A percentile compares a stretch with the other conserved stretches of the same genome.
Evolutionary conservation across 768 basidiomycete genomes (phyloP).

Genomic region (Plicaturopsis crispa): DNA sequence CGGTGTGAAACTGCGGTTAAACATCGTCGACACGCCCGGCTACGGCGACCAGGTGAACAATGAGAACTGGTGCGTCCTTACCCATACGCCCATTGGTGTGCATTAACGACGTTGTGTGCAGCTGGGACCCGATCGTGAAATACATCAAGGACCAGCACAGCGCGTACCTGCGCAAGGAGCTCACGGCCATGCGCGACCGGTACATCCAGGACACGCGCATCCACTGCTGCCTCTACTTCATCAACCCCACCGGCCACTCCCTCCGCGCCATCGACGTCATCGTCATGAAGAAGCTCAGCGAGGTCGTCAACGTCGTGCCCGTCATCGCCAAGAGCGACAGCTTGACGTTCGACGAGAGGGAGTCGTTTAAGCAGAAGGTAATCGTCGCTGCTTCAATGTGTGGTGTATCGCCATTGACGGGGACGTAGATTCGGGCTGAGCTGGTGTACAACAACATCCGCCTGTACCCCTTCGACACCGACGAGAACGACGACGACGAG

Average conservation of each 20-base stretch:
- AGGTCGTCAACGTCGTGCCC: conserved; percentile 99
- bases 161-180: conserved; percentile 96
- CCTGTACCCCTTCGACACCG: conserved; percentile 94
- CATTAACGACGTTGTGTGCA: conserved; percentile 26
- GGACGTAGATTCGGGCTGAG: conserved; percentile 83
- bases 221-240: conserved; percentile 97
- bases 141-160: conserved; percentile 99
- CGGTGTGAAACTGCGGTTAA: conserved; percentile 87
- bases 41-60: conserved; percentile 99
- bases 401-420: conserved; percentile 6
- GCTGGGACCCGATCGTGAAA: conserved; percentile 99
- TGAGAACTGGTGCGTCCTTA: conserved; percentile 76
- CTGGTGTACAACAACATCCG: conserved; percentile 87
- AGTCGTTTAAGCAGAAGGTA: conserved; percentile 88
- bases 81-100: conserved; percentile 4
- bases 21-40: conserved; percentile 98
- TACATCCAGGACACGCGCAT: conserved; percentile 98
- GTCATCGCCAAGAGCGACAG: conserved; percentile 97
- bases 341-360: conserved; percentile 88
- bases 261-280: conserved; percentile 95
- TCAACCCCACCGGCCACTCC: conserved; percentile 97
- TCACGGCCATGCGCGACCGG: conserved; percentile 97
- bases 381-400: conserved; percentile 7
- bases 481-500: conserved; percentile 93
- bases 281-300: conserved; percentile 98